Evolutionary conservation across 108 stramenopile species (phyloP), one percentile per base, ranked within the genome.

Genomic region (Aurantiochytrium sp.): DNA sequence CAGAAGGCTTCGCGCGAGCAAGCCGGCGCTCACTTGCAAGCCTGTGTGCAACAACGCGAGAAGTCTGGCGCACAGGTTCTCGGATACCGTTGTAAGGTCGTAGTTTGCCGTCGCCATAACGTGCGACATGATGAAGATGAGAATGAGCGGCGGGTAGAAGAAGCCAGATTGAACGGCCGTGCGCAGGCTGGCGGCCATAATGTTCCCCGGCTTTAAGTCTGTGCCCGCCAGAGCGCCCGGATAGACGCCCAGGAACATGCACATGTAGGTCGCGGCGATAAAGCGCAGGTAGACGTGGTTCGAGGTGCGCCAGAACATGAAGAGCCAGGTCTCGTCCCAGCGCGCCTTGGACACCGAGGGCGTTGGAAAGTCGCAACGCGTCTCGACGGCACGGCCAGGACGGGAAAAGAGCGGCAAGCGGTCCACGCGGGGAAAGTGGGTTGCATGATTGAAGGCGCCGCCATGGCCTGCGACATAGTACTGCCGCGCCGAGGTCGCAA

Each of bases 401-500:
- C 59, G 59, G 2, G 15, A 17, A 15, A 65, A 65, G 30, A 81
- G 73, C 15, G 42, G 73, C 0, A 41, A 12, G 8, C 45, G n/a
- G 17, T 41, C 45, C 10, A 81, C 73, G 45, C 39, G 42, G 8
- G 73, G 73, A 81, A 48, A 81, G 24, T 81, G 73, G 10, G 73
- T 81, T 48, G 36, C 73, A 42, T 81, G 73, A 48, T 48, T 48
- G 4, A 81, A 81, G n/a, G 73, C 73, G 39, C 73, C 73, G 3
- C 73, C 73, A 48, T 48, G 21, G 2, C 73, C 73, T 12, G 30
- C 73, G 1, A 81, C 45, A 12, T 48, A 48, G 45, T 39, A 81
- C 45, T 81, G 73, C 15, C 42, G 21, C 8, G 21, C 45, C 24
- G 42, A n/a, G 6, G 73, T 48, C n/a, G 8, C n/a, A 48, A 41